A percentile compares a stretch with the other conserved stretches of the same genome.
These are phyloP conservation scores for Phylloboletellus chloephorus DNA, from an alignment of 1,284 basidiomycete genomes.

Conservation along the genomic window DNA sequence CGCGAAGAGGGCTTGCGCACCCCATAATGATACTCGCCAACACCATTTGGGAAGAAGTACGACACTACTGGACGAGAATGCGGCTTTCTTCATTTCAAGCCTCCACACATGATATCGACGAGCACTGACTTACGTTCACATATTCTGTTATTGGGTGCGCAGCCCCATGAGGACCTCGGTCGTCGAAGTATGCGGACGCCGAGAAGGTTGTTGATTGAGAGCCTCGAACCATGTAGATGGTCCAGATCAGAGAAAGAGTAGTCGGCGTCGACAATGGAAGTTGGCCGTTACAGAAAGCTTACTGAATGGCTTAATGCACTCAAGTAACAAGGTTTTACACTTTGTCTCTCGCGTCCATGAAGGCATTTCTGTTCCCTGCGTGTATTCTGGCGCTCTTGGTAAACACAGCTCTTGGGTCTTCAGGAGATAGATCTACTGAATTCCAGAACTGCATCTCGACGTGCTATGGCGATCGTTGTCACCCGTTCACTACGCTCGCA, in stretches of 20 bases:
- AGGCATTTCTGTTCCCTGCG: conserved; percentile 6
- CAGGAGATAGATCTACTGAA: conserved; percentile 53
- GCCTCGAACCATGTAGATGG: conserved; percentile 35
- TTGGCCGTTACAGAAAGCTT: too few relatives aligned
- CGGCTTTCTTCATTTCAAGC: conserved; percentile 40
- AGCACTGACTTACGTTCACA: conserved; percentile 52
- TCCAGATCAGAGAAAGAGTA: neutral
- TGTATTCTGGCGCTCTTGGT: conserved; percentile 15
- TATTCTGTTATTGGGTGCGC: conserved; percentile 71
- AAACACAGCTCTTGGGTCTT: conserved; percentile 34
- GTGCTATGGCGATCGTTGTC: conserved; percentile 36
- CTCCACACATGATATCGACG: conserved; percentile 25
- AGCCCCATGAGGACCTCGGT: conserved; percentile 59
- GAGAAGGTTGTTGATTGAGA: conserved; percentile 62
- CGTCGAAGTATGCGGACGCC: conserved; percentile 64
- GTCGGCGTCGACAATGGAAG: neutral
- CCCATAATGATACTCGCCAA: conserved; percentile 94
- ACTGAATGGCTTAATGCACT: neutral
- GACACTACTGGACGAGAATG: conserved; percentile 88
- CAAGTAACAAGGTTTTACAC: neutral
- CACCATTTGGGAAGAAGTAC: conserved; percentile 92
- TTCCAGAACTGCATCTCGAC: conserved; percentile 50
- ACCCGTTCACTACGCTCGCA: conserved; percentile 34
- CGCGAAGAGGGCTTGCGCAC: conserved; percentile 42
- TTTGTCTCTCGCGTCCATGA: conserved; percentile 7